Evolutionary conservation across 2,329 filamentous ascomycete genomes (phyloP).

Genomic region (Clarireedia sp.): DNA sequence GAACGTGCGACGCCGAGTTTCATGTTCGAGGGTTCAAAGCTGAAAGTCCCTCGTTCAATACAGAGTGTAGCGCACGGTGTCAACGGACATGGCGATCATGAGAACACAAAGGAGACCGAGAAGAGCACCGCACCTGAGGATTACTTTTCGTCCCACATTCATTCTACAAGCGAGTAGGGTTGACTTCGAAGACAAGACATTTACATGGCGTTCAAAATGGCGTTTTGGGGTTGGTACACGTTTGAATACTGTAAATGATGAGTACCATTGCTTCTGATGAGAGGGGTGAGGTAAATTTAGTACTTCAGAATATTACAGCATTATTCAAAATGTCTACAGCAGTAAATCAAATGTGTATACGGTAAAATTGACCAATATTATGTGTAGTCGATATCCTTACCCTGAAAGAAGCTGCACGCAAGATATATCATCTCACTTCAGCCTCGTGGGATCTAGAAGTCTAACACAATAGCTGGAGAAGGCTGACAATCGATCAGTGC

Average conservation of each 20-base stretch:
- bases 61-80: conserved; percentile 27
- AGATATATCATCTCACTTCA: too few relatives aligned
- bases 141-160: conserved; percentile 9
- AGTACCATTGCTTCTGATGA: neutral
- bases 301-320: conserved; percentile 9
- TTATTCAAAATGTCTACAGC: neutral
- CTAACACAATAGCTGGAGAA: too few relatives aligned
- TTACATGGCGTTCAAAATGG: neutral
- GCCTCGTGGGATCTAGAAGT: too few relatives aligned
- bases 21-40: conserved; percentile 32
- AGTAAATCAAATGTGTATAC: neutral
- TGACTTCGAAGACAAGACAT: neutral
- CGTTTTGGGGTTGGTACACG: neutral
- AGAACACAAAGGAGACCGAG: conserved; percentile 18
- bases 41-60: conserved; percentile 23
- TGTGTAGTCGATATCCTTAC: neutral
- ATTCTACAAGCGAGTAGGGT: neutral
- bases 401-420: too few relatives aligned
- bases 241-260: conserved; percentile 6
- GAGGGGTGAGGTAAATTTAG: neutral
- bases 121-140: conserved; percentile 20
- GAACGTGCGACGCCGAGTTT: conserved; percentile 30
- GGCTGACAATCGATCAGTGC: too few relatives aligned
- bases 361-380: too few relatives aligned
- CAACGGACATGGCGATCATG: conserved; percentile 27